A percentile compares a stretch with the other conserved stretches of the same genome.
Conservation (phyloP, 139 green algal genomes). For the Chlorella sp. region DNA sequence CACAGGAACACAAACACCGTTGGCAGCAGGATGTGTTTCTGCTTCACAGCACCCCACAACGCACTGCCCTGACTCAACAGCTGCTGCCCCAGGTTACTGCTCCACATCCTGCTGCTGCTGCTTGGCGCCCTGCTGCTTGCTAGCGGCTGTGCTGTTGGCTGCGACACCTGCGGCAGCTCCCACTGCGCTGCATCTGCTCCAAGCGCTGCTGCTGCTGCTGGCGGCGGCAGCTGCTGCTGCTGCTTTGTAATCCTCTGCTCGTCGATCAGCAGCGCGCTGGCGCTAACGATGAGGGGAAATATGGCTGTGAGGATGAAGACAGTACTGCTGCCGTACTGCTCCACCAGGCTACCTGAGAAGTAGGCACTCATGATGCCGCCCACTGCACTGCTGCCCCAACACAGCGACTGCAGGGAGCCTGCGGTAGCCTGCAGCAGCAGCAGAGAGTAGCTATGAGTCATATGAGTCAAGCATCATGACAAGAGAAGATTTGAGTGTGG, state of each 20-base stretch:
- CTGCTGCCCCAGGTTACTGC: neutral
- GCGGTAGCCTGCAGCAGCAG: conserved; percentile 70
- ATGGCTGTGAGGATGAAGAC: conserved; percentile 55
- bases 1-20: conserved; percentile 45
- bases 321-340: conserved; percentile 29
- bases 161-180: too few relatives aligned
- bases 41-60: conserved; percentile 31
- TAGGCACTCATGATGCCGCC: conserved; percentile 83
- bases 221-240: too few relatives aligned
- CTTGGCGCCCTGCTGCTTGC: too few relatives aligned
- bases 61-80: conserved; percentile 9
- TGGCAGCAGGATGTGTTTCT: conserved; percentile 21
- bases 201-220: too few relatives aligned
- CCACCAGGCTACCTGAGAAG: conserved; percentile 79
- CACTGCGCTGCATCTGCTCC: too few relatives aligned
- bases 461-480: too few relatives aligned
- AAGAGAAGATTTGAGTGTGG: too few relatives aligned
- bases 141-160: too few relatives aligned
- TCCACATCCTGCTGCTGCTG: too few relatives aligned
- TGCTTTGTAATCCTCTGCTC: too few relatives aligned
- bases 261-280: conserved; percentile 47
- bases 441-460: too few relatives aligned
- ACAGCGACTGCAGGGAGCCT: conserved; percentile 87
- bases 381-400: conserved; percentile 76
- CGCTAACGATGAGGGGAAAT: conserved; percentile 56